Percentiles rank a stretch among this genome's conserved stretches.
Conservation (phyloP, 2,329 filamentous ascomycete species). For the Orbilia javanica region DNA sequence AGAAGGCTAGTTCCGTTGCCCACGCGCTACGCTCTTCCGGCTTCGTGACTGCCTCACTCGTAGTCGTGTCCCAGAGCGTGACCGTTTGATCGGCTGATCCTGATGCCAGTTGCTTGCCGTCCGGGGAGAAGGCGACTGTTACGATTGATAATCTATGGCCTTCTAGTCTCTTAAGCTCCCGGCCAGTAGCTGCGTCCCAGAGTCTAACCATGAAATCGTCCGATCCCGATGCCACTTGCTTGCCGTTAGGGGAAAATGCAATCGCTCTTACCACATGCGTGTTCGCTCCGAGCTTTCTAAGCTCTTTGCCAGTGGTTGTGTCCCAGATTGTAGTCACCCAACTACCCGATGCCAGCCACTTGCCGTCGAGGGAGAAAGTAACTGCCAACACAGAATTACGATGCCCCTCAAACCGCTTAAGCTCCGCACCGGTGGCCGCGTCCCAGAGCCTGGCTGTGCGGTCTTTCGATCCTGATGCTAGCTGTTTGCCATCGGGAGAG, state of each 20-base stretch:
- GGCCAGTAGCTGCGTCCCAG: background rate
- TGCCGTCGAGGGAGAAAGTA: background rate
- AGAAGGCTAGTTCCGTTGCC: no score
- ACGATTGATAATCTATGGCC: background rate
- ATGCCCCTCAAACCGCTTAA: background rate
- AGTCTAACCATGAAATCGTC: background rate
- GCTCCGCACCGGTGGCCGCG: background rate
- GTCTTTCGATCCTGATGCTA: slow-evolving; percentile 52
- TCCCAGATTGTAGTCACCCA: background rate
- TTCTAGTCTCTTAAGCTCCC: background rate
- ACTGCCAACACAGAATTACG: no score
- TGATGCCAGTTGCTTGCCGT: background rate
- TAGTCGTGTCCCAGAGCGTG: background rate
- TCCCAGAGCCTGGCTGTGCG: slow-evolving; percentile 9
- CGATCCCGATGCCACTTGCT: background rate
- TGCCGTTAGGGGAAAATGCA: background rate
- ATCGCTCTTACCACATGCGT: background rate
- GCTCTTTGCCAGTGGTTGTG: background rate
- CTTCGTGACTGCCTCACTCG: background rate
- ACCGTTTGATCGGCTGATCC: background rate
- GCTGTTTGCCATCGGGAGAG: background rate
- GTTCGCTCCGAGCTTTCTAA: background rate
- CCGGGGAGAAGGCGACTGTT: background rate
- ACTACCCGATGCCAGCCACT: background rate
- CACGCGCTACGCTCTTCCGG: background rate